Percentiles rank a stretch among this genome's conserved stretches.
Evolutionary conservation across 2,329 filamentous ascomycete species (phyloP).

Genomic region (Acephala macrosclerotiorum): DNA sequence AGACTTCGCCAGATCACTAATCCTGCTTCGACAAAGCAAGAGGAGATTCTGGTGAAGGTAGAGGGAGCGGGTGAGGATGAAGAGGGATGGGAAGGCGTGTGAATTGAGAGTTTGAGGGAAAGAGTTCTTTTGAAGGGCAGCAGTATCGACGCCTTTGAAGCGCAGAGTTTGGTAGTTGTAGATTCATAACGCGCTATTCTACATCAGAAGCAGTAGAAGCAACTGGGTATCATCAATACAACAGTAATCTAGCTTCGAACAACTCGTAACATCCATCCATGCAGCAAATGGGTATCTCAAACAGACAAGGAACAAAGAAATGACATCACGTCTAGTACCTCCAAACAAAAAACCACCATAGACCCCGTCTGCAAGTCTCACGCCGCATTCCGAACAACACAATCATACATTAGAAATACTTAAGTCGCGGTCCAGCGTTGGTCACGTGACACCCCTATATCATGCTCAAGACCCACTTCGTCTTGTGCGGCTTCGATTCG

Average conservation of each 20-base stretch:
- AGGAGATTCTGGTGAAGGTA: too few relatives aligned
- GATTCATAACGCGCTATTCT: too few relatives aligned
- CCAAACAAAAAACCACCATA: neutral
- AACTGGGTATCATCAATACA: neutral
- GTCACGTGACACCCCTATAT: neutral
- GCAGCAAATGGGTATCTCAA: neutral
- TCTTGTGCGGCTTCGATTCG: conserved; percentile 10
- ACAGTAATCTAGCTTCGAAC: neutral
- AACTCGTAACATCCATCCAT: neutral
- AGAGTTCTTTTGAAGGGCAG: neutral
- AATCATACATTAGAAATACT: neutral
- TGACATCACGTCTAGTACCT: neutral
- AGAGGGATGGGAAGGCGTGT: too few relatives aligned
- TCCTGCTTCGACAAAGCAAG: too few relatives aligned
- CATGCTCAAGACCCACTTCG: conserved; percentile 12
- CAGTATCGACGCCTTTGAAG: neutral
- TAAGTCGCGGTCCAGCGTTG: neutral
- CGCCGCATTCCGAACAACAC: neutral
- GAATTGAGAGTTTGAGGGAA: too few relatives aligned
- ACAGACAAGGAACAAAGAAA: neutral
- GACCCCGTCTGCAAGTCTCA: neutral
- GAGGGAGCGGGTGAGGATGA: too few relatives aligned
- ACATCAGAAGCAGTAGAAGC: neutral
- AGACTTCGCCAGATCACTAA: too few relatives aligned
- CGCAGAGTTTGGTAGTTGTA: neutral